Evolutionary conservation across 2,329 filamentous ascomycete genomes (phyloP), one percentile per base, ranked within the genome.

Genomic region (Talaromyces amestolkiae): DNA sequence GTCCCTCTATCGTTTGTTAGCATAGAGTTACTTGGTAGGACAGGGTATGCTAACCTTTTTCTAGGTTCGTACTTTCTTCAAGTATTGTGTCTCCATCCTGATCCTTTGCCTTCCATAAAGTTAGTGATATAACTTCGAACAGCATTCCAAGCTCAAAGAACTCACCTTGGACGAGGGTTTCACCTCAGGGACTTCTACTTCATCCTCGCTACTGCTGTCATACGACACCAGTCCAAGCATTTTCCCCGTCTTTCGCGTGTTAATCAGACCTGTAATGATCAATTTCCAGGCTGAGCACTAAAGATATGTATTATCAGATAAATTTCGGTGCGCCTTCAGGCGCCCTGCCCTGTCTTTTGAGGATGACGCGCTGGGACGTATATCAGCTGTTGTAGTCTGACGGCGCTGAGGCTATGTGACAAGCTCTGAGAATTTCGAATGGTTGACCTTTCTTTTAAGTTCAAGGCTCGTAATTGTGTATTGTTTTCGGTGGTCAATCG

Each of bases 151-250:
- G 27, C 19, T 53, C 22, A 3, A 56, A 49, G 15, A 8, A 51
- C 59, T 58, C 71, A 78, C 75, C 70, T 76, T 71, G 19, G 54
- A 27, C 17, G 62, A 61, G 33, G 60, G 64, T 31, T 61, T 60
- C 65, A 66, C 59, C 39, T 64, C 31, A 53, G 70, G 66, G 31
- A 61, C 54, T 19, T 72, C 70, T 53, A 70, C 70, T 63, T 82
- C 79, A 63, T 81, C 80, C 53, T 81, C 80, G 66, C 78, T 80
- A 68, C 79, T 82, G 68, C 79, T 82, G 54, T 76, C 77, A 69
- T 82, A 82, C 41, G 72, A 75, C 27, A 71, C 78, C 17, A 82
- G 75, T 37, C 75, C 77, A 49, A 80, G 72, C 79, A 81, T 79
- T 58, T 67, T 71, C 19, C 19, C 37, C 27, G n/a, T 7, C n/a